Conservation (phyloP, 163 green algal genomes). For the Scenedesmus sp. region DNA sequence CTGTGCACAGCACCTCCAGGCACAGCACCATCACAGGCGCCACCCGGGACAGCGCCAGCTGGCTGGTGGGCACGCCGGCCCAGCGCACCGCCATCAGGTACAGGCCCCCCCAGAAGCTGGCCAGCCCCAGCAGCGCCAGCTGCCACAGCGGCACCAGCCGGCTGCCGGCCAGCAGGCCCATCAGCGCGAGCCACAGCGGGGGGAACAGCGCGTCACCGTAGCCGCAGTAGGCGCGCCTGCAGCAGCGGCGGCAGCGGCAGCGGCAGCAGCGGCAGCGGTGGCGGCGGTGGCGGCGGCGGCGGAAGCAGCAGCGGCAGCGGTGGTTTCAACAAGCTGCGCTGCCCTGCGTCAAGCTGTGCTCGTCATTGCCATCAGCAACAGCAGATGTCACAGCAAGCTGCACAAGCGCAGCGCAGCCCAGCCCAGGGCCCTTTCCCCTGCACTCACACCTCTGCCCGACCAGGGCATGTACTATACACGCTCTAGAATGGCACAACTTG, state of each 20-base stretch:
- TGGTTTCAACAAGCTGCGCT: no score
- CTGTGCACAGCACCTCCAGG: constrained; percentile 39
- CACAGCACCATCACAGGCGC: constrained; percentile 57
- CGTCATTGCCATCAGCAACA: neutral
- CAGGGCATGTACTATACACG: no score
- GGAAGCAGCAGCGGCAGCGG: constrained; percentile 7
- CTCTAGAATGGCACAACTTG: no score
- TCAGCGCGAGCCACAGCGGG: constrained; percentile 51
- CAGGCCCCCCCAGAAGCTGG: constrained; percentile 48
- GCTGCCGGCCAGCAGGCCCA: neutral
- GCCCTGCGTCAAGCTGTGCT: neutral
- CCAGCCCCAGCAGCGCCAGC: constrained; percentile 46
- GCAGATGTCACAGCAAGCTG: no score
- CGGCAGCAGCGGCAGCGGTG: no score
- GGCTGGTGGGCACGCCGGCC: constrained; percentile 29
- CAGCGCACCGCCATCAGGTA: constrained; percentile 47
- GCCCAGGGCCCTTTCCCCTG: no score
- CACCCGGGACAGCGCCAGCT: constrained; percentile 45
- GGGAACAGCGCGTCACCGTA: constrained; percentile 60
- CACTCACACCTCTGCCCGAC: no score
- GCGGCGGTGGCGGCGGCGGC: no score
- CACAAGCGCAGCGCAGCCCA: no score
- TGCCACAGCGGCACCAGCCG: constrained; percentile 56
- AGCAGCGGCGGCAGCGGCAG: neutral
- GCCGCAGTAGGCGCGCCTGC: constrained; percentile 58